Evolutionary conservation across 2,329 filamentous ascomycete species (phyloP).

Genomic region (Aspergillus sp.): DNA sequence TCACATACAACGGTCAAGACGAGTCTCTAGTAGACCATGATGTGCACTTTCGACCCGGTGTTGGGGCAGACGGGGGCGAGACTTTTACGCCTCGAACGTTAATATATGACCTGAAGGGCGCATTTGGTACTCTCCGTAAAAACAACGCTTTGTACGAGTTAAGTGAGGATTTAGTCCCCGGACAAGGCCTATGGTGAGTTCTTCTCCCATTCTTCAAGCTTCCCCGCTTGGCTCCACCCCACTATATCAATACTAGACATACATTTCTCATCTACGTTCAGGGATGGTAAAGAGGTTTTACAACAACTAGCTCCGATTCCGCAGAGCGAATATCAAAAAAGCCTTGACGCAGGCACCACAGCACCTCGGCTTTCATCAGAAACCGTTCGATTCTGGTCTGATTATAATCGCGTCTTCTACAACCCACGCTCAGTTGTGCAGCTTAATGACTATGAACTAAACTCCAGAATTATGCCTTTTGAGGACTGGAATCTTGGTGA

Average conservation of each 20-base stretch:
- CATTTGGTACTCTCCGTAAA: constrained; percentile 83
- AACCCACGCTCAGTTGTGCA: constrained; percentile 87
- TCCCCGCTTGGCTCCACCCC: not conserved
- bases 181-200: constrained; percentile 47
- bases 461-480: constrained; percentile 77
- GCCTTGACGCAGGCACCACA: constrained; percentile 69
- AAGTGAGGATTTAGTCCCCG: constrained; percentile 36
- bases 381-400: constrained; percentile 91
- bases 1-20: constrained; percentile 74
- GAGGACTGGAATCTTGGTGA: constrained; percentile 73
- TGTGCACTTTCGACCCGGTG: constrained; percentile 81
- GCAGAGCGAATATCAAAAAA: constrained; percentile 73
- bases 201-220: not conserved
- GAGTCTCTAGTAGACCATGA: constrained; percentile 74
- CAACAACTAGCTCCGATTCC: constrained; percentile 68
- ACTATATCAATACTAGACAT: not conserved
- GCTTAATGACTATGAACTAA: constrained; percentile 81
- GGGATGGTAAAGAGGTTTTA: constrained; percentile 67
- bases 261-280: constrained; percentile 30
- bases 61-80: constrained; percentile 80
- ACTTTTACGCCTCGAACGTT: constrained; percentile 90
- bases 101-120: constrained; percentile 92
- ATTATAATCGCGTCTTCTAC: constrained; percentile 90
- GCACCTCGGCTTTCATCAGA: constrained; percentile 65
- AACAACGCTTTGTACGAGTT: constrained; percentile 84